Conservation (phyloP, 1,284 basidiomycete species). For the Singerocomus rubriflavus region DNA sequence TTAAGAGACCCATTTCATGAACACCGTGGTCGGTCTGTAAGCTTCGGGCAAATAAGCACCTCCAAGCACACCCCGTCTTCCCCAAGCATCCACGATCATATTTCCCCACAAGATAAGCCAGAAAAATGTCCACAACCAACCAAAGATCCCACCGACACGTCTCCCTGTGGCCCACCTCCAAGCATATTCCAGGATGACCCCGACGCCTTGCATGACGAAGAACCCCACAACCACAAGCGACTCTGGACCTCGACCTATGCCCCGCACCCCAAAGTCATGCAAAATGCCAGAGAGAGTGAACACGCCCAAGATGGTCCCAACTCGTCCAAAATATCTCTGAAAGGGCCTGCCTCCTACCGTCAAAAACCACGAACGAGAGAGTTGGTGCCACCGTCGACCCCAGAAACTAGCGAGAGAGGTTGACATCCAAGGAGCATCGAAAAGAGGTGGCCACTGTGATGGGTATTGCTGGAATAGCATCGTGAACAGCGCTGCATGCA, state of each 20-base stretch:
- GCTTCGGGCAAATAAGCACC: constrained; percentile 11
- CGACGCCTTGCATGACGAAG: constrained; percentile 56
- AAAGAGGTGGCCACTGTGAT: constrained; percentile 42
- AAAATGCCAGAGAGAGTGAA: constrained; percentile 56
- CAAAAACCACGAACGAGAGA: constrained; percentile 40
- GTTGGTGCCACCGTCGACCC: constrained; percentile 46
- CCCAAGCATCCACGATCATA: constrained; percentile 51
- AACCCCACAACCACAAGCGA: constrained; percentile 45
- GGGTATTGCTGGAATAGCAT: constrained; percentile 35
- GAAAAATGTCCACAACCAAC: constrained; percentile 47
- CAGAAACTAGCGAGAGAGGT: constrained; percentile 43
- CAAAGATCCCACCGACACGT: constrained; percentile 43
- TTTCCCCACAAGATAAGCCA: constrained; percentile 49
- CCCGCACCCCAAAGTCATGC: constrained; percentile 56
- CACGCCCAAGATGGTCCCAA: constrained; percentile 49
- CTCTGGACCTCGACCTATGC: constrained; percentile 53
- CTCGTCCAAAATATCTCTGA: constrained; percentile 40
- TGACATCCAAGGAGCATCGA: constrained; percentile 38
- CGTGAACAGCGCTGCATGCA: constrained; percentile 43
- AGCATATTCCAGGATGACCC: constrained; percentile 45
- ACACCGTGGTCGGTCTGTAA: constrained; percentile 21
- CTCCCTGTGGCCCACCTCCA: constrained; percentile 43
- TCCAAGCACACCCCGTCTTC: constrained; percentile 37
- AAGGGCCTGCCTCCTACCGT: constrained; percentile 31
- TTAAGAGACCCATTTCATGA: constrained; percentile 17